Evolutionary conservation across 495 filamentous ascomycete species (phyloP).

Genomic region (Penicillium mononematosum): DNA sequence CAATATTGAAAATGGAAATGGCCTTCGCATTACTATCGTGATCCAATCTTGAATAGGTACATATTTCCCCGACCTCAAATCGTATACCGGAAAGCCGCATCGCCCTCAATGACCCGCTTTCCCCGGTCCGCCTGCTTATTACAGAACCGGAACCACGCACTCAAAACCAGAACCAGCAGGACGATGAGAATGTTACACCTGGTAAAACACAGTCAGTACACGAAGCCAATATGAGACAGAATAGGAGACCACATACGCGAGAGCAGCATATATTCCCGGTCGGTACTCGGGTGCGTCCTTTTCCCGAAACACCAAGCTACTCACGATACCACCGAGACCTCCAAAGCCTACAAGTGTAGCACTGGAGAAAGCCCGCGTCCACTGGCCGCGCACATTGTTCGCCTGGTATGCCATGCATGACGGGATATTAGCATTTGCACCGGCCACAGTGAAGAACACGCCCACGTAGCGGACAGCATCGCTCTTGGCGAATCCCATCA

Average conservation of each 20-base stretch:
- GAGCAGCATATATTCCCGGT: conserved; percentile 53
- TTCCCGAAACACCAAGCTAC: conserved; percentile 55
- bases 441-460: conserved; percentile 60
- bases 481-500: conserved; percentile 53
- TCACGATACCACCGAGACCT: conserved; percentile 60
- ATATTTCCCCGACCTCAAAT: conserved; percentile 20
- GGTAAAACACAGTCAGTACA: conserved; percentile 13
- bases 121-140: conserved; percentile 41
- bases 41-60: background rate
- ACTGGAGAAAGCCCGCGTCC: conserved; percentile 61
- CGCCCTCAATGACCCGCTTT: conserved; percentile 38
- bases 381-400: conserved; percentile 66
- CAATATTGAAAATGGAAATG: background rate
- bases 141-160: conserved; percentile 35
- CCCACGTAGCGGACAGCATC: conserved; percentile 59
- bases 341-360: conserved; percentile 56
- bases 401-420: conserved; percentile 59
- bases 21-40: background rate
- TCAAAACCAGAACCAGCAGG: conserved; percentile 32
- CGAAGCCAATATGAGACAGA: background rate
- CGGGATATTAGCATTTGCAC: conserved; percentile 62
- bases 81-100: conserved; percentile 40
- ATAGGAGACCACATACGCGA: conserved; percentile 36
- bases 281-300: conserved; percentile 57
- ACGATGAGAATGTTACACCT: conserved; percentile 47